phyloP scores from a whole-genome alignment of 352 stramenopile species.

The Pythium catenulatum region DNA sequence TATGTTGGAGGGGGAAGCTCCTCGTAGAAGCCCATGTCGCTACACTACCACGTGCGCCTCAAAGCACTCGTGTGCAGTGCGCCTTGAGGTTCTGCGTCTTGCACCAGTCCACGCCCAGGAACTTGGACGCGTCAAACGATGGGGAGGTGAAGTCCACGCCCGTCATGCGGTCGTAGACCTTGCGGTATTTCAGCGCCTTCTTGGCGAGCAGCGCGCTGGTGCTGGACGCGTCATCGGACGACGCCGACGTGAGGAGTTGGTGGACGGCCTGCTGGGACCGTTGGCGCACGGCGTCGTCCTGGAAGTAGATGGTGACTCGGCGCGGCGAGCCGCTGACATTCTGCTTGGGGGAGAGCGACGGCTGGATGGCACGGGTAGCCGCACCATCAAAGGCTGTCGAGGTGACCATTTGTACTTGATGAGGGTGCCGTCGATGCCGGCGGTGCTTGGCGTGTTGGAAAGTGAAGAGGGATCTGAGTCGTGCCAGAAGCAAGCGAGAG shows the following conservation, averaged over 20 bases:
- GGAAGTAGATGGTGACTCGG: constrained; percentile 18
- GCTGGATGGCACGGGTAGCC: no score
- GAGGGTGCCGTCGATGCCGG: no score
- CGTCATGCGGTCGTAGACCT: constrained; percentile 34
- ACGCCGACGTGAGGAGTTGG: not conserved
- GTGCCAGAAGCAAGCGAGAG: no score
- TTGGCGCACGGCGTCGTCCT: not conserved
- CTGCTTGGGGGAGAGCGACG: not conserved
- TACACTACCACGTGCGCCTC: not conserved
- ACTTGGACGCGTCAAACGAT: constrained; percentile 73
- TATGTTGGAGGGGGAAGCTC: not conserved
- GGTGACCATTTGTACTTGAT: not conserved
- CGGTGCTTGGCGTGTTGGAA: no score
- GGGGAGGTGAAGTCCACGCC: constrained; percentile 65
- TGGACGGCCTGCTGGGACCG: not conserved
- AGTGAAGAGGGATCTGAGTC: no score
- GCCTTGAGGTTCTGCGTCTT: constrained; percentile 7
- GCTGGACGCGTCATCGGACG: not conserved
- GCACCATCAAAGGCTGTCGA: not conserved
- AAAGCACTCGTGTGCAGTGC: not conserved
- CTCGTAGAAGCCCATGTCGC: not conserved
- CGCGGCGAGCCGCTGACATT: not conserved
- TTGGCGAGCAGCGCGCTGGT: constrained; percentile 4
- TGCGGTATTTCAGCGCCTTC: constrained; percentile 61
- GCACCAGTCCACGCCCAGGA: constrained; percentile 73